A percentile compares a stretch with the other conserved stretches of the same genome.
phyloP scores from a whole-genome alignment of 257 asterid species.

The Solanum sitiens region DNA sequence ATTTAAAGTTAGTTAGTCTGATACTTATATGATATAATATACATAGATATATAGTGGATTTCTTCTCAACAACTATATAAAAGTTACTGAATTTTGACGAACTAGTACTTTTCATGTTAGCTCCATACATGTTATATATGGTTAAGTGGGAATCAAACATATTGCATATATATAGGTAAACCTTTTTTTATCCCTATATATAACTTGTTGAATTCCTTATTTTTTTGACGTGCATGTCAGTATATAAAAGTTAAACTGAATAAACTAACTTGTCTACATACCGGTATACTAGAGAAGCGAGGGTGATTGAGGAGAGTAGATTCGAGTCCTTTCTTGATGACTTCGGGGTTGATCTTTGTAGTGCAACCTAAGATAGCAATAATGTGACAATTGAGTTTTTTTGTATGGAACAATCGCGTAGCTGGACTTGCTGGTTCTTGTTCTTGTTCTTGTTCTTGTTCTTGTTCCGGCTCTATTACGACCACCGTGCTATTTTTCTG shows the following conservation, averaged over 20 bases:
- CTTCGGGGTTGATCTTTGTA: constrained; percentile 10
- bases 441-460: background rate
- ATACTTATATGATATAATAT: background rate
- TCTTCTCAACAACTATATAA: background rate
- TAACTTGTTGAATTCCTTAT: background rate
- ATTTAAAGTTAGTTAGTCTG: background rate
- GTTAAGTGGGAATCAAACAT: background rate
- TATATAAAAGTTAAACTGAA: background rate
- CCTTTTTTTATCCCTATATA: no score
- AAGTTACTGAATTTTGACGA: background rate
- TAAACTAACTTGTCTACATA: background rate
- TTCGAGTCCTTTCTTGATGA: constrained; percentile 8
- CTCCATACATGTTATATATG: background rate
- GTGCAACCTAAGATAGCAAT: constrained; percentile 20
- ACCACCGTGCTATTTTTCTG: background rate
- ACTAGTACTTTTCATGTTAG: background rate
- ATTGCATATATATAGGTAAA: no score
- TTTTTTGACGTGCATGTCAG: background rate
- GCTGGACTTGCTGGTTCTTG: constrained; percentile 31
- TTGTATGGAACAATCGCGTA: constrained; percentile 25
- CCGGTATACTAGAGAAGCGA: constrained; percentile 33
- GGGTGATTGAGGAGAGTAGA: constrained; percentile 32
- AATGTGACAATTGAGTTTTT: constrained; percentile 10
- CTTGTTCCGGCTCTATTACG: background rate
- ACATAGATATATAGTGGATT: background rate